phyloP scores from a whole-genome alignment of 371 early-diverging fungal species.

The Mucor irregularis region DNA sequence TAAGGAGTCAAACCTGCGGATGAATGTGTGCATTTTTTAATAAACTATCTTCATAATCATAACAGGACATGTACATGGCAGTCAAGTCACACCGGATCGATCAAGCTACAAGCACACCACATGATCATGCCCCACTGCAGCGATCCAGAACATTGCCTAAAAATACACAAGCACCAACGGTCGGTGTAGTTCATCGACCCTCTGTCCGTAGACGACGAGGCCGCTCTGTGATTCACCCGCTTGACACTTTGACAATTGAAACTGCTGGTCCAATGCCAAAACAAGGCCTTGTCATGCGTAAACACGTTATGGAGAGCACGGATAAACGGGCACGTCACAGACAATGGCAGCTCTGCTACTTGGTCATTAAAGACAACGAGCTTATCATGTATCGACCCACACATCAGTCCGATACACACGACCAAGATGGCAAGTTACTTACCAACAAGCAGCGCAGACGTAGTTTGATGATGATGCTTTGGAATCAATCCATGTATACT shows the following conservation, averaged over 20 bases:
- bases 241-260: background rate
- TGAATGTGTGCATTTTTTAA: background rate
- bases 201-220: constrained; percentile 11
- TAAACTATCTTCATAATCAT: background rate
- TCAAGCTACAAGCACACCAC: constrained; percentile 10
- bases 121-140: background rate
- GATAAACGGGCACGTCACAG: constrained; percentile 28
- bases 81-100: constrained; percentile 24
- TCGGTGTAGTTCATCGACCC: too few relatives aligned
- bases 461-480: constrained; percentile 13
- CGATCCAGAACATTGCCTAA: constrained; percentile 14
- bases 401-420: background rate
- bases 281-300: constrained; percentile 35
- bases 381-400: constrained; percentile 25
- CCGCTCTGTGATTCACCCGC: constrained; percentile 8
- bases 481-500: constrained; percentile 5
- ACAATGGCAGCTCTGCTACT: constrained; percentile 33
- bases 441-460: background rate
- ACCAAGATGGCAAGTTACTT: background rate
- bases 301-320: constrained; percentile 31
- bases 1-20: background rate
- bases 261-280: background rate
- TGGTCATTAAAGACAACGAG: constrained; percentile 24
- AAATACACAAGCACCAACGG: background rate
- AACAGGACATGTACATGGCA: constrained; percentile 28